A percentile compares a stretch with the other conserved stretches of the same genome.
Conservation (phyloP, 495 filamentous ascomycete species). For the Terfezia claveryi region DNA sequence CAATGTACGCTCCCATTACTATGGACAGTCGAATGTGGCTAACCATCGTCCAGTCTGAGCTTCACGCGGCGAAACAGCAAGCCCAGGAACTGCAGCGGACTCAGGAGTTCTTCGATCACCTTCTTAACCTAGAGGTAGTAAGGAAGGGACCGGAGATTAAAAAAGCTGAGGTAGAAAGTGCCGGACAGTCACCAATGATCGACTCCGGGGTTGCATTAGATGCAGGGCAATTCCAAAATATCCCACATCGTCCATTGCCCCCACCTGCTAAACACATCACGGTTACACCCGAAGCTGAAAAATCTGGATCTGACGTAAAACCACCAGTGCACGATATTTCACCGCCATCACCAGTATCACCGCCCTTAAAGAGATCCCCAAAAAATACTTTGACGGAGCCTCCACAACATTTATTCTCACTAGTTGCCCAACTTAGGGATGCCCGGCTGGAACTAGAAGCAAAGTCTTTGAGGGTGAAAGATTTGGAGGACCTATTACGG, state of each 20-base stretch:
- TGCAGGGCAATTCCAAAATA: not conserved
- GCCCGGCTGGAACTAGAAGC: slow-evolving; percentile 65
- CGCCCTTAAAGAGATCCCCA: slow-evolving; percentile 58
- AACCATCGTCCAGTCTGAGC: slow-evolving; percentile 39
- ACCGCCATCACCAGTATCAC: not conserved
- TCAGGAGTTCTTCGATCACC: slow-evolving; percentile 50
- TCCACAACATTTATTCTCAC: slow-evolving; percentile 60
- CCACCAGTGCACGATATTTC: not conserved
- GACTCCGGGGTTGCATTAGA: not conserved
- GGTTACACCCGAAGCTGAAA: slow-evolving; percentile 1
- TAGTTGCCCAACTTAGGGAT: slow-evolving; percentile 60
- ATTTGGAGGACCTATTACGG: slow-evolving; percentile 55
- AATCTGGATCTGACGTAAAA: not conserved
- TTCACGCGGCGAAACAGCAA: slow-evolving; percentile 71
- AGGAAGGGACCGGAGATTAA: slow-evolving; percentile 30
- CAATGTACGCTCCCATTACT: slow-evolving; percentile 37
- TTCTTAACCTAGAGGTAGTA: slow-evolving; percentile 50
- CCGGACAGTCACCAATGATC: not conserved
- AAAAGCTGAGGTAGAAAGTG: slow-evolving; percentile 20
- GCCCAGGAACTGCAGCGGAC: slow-evolving; percentile 64
- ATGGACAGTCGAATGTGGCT: slow-evolving; percentile 1
- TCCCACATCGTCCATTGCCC: slow-evolving; percentile 2
- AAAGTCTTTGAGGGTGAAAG: slow-evolving; percentile 53
- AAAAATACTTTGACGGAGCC: slow-evolving; percentile 37
- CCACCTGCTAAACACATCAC: slow-evolving; percentile 1